Percentiles rank a stretch among this genome's conserved stretches.
These are phyloP conservation scores for Sarocladium oryzae DNA, from an alignment of 2,329 filamentous ascomycete species.

Conservation along the genomic window DNA sequence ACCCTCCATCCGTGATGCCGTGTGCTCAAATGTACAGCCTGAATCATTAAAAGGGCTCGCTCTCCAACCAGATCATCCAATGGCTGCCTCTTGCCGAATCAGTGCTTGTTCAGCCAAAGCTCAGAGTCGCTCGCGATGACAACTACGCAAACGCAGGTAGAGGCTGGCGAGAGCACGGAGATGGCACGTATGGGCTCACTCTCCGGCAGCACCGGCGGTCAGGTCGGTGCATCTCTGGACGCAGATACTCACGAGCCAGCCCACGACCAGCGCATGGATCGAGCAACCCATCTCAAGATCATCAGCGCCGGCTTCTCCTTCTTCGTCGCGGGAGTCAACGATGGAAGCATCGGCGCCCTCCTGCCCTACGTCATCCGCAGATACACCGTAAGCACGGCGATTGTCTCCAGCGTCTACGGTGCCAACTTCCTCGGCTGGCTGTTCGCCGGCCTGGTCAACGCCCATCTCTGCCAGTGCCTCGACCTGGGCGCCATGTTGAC, in stretches of 20 bases:
- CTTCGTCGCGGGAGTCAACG: conserved; percentile 59
- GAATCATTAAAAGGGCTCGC: too few relatives aligned
- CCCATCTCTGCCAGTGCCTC: conserved; percentile 43
- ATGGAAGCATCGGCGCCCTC: conserved; percentile 56
- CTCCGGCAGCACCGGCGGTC: not conserved
- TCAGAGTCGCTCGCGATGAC: not conserved
- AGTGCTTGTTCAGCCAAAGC: not conserved
- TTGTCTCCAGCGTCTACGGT: conserved; percentile 46
- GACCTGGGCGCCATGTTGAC: conserved; percentile 50
- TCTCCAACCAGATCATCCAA: too few relatives aligned
- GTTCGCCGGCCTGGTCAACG: conserved; percentile 49
- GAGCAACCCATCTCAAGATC: conserved; percentile 37
- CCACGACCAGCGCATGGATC: conserved; percentile 12
- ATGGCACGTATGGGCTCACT: conserved; percentile 2
- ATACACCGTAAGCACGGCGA: conserved; percentile 46
- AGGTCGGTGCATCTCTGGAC: not conserved
- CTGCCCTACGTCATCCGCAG: conserved; percentile 56
- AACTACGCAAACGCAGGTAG: not conserved
- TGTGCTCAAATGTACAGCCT: too few relatives aligned
- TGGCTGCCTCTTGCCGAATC: too few relatives aligned
- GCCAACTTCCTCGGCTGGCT: conserved; percentile 56
- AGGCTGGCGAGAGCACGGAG: not conserved
- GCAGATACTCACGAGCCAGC: not conserved
- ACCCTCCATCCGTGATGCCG: too few relatives aligned
- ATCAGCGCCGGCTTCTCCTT: conserved; percentile 53